Evolutionary conservation across 768 basidiomycete genomes (phyloP).

Genomic region (Cyclocybe aegerita): DNA sequence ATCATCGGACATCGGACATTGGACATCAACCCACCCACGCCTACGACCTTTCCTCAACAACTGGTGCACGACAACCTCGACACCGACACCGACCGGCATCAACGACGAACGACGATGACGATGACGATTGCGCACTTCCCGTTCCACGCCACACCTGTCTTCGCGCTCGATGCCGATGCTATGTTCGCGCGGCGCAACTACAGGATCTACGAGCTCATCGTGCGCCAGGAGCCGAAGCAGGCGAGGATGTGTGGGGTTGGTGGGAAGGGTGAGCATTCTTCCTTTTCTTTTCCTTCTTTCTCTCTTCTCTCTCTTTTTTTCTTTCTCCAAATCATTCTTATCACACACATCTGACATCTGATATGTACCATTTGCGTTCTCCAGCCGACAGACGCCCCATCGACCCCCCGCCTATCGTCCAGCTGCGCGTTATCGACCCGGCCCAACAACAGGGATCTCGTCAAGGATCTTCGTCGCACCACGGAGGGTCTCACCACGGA

Average conservation of each 20-base stretch:
- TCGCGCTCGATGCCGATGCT: no score
- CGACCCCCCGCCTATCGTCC: constrained; percentile 96
- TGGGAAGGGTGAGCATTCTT: constrained; percentile 54
- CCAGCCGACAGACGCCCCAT: constrained; percentile 93
- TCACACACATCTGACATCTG: no score
- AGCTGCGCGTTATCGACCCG: constrained; percentile 86
- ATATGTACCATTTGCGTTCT: neutral
- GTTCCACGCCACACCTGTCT: no score
- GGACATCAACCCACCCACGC: no score
- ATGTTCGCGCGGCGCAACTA: no score
- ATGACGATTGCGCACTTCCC: no score
- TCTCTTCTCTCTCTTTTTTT: neutral
- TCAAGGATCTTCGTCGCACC: constrained; percentile 5
- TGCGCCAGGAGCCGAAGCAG: constrained; percentile 91
- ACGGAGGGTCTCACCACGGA: constrained; percentile 6
- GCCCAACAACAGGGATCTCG: constrained; percentile 14
- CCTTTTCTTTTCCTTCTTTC: neutral
- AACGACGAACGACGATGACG: no score
- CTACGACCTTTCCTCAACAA: no score
- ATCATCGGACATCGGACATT: no score
- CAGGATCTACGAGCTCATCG: constrained; percentile 83
- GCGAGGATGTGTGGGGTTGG: constrained; percentile 90
- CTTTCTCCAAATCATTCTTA: constrained; percentile 1
- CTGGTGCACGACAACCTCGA: no score
- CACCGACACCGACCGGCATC: no score